A percentile compares a stretch with the other conserved stretches of the same genome.
These are phyloP conservation scores for Aspergillus amoenus DNA, from an alignment of 2,329 filamentous ascomycete species.

Conservation along the genomic window DNA sequence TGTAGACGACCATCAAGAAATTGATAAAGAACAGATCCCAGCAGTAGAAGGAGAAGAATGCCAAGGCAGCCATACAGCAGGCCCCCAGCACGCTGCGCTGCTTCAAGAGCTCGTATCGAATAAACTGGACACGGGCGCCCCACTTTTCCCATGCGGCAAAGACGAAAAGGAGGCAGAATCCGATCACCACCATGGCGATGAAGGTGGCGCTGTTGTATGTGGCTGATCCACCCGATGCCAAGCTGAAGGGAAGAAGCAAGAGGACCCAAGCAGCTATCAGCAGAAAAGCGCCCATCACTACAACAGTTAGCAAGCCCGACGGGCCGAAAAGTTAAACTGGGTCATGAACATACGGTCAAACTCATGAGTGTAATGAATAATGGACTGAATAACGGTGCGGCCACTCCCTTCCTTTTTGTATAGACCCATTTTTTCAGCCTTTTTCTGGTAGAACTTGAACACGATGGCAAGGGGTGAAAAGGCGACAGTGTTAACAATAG, in stretches of 20 bases:
- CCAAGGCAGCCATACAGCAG: slow-evolving; percentile 49
- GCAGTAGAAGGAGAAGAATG: slow-evolving; percentile 53
- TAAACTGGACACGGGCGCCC: slow-evolving; percentile 53
- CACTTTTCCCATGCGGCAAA: slow-evolving; percentile 58
- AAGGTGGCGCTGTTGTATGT: slow-evolving; percentile 49
- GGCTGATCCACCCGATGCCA: slow-evolving; percentile 44
- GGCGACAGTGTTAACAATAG: slow-evolving; percentile 59
- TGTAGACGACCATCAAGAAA: slow-evolving; percentile 56
- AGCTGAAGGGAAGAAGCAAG: slow-evolving; percentile 65
- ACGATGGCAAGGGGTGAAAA: slow-evolving; percentile 56
- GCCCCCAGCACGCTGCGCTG: slow-evolving; percentile 54
- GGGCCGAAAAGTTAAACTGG: slow-evolving; percentile 29
- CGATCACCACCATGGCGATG: slow-evolving; percentile 55
- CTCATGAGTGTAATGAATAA: slow-evolving; percentile 57
- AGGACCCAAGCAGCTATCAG: slow-evolving; percentile 61
- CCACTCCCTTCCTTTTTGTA: slow-evolving; percentile 46
- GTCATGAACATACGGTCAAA: slow-evolving; percentile 59
- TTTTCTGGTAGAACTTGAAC: slow-evolving; percentile 57
- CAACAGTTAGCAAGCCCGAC: background rate
- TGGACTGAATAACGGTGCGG: slow-evolving; percentile 48
- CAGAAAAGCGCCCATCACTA: slow-evolving; percentile 59
- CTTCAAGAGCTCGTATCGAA: slow-evolving; percentile 53
- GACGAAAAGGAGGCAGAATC: slow-evolving; percentile 51
- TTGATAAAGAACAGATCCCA: slow-evolving; percentile 57
- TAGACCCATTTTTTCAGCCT: slow-evolving; percentile 57